Evolutionary conservation across 2,329 filamentous ascomycete species (phyloP).

Genomic region (Nemania bipapillata): DNA sequence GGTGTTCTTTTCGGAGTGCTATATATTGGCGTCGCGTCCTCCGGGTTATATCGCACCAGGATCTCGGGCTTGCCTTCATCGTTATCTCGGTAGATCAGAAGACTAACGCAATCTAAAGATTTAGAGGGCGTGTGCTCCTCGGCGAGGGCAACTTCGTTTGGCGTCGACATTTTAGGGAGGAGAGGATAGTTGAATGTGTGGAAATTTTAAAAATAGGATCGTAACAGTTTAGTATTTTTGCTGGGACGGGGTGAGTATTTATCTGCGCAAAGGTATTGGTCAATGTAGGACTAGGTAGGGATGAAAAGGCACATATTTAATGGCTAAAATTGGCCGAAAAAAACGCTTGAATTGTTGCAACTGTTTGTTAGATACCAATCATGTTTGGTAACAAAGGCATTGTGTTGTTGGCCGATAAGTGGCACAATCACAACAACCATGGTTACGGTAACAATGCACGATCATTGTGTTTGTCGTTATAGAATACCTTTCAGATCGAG

Average conservation of each 20-base stretch:
- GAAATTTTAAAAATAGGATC: not conserved
- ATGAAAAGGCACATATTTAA: constrained; percentile 9
- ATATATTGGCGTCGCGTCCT: not conserved
- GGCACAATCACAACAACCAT: not conserved
- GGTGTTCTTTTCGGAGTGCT: not conserved
- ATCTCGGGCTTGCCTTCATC: not conserved
- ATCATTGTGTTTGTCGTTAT: not conserved
- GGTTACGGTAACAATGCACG: not conserved
- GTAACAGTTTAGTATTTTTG: not conserved
- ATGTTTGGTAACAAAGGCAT: not conserved
- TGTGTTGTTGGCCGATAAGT: not conserved
- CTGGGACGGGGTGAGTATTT: too few species aligned
- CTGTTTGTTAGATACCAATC: not conserved
- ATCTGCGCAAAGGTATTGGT: not conserved
- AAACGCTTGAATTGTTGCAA: not conserved
- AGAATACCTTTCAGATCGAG: too few species aligned
- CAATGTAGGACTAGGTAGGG: too few species aligned
- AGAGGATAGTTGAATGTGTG: too few species aligned
- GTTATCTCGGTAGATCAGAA: constrained; percentile 1
- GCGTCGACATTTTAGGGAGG: not conserved
- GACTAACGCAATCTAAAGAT: not conserved
- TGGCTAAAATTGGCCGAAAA: not conserved
- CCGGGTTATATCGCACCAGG: not conserved
- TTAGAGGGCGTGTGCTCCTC: constrained; percentile 4
- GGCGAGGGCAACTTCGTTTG: not conserved